Evolutionary conservation across 805 yeast species (phyloP), one percentile per base, ranked within the genome.

Genomic region (Cyberlindnera suaveolens): DNA sequence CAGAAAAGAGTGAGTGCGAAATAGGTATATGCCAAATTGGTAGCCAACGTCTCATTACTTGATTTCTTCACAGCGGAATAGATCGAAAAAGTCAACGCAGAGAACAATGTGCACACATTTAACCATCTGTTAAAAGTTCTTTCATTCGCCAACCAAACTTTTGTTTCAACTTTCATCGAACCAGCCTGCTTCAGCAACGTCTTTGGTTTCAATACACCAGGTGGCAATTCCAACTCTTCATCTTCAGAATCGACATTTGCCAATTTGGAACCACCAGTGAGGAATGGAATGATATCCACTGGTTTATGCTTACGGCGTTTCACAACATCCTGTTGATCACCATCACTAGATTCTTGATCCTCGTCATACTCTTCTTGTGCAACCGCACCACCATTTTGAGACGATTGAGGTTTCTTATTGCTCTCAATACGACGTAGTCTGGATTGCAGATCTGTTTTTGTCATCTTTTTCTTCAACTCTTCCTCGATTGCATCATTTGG

Each of bases 61-160:
- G 96, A 81, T 26, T 71, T 68, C 48, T 73, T 70, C 17, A 87
- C 85, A 10, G 96, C 82, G 34, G 81, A 77, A 67, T 86, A 86
- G 43, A 93, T 76, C 14, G 93, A 74, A 58, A 90, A 89, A 0
- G 98, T 88, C 55, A 93, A 67, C 0, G 90, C 81, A 17, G 96
- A 80, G 53, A 93, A 72, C 60, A 93, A 69, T 0, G 95, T 79
- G 13, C 95, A 85, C 18, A 91, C 91, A 49, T 84, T 89, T 51
- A 93, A 71, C 99, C 99, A 93, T 64, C 95, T 78, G 70, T 87
- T 83, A 68, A 90, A 91, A 4, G 99, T 93, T 64, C 99, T 83
- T 68, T 93, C 99, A 60, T 93, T 93, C 26, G 99, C 99, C 50
- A 93, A 73, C 97, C 98, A 93, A 13, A 93, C 99, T 61, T 93